Conservation (phyloP, 345 rosid species). For the Citrus trifoliata region DNA sequence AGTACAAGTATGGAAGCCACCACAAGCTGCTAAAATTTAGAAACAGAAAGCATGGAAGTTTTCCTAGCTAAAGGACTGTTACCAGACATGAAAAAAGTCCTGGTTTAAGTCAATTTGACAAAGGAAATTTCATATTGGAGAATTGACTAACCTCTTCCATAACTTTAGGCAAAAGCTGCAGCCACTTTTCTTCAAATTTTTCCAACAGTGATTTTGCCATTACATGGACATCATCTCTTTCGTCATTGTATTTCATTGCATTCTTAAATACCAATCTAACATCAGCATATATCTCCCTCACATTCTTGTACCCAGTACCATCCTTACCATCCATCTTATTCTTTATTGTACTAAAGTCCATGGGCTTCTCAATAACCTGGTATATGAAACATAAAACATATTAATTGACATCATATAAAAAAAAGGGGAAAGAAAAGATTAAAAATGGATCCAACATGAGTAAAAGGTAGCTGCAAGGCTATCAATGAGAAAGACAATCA, state of each 20-base stretch:
- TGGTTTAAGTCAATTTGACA: not conserved
- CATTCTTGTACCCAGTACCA: constrained; percentile 60
- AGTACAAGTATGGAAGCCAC: not conserved
- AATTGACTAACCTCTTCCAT: constrained; percentile 55
- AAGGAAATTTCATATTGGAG: not conserved
- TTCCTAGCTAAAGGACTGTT: not conserved
- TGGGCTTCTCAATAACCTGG: constrained; percentile 79
- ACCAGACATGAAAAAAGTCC: not conserved
- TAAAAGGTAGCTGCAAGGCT: not conserved
- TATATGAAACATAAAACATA: constrained; percentile 9
- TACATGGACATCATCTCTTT: constrained; percentile 60
- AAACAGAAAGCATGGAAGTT: not conserved
- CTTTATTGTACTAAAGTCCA: constrained; percentile 76
- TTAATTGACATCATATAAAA: constrained; percentile 5
- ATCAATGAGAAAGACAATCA: not conserved
- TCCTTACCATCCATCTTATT: constrained; percentile 61
- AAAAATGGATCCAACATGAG: not conserved
- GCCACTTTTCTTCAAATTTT: constrained; percentile 81
- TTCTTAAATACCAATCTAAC: constrained; percentile 83
- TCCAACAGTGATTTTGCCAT: constrained; percentile 69
- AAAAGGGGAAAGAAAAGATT: not conserved
- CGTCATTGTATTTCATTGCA: constrained; percentile 75
- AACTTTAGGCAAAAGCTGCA: constrained; percentile 71
- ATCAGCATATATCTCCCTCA: constrained; percentile 80
- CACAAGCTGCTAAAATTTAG: not conserved